Base-by-base conservation (phyloP, 305 asterid species). In the Rubia tinctorum region DNA sequence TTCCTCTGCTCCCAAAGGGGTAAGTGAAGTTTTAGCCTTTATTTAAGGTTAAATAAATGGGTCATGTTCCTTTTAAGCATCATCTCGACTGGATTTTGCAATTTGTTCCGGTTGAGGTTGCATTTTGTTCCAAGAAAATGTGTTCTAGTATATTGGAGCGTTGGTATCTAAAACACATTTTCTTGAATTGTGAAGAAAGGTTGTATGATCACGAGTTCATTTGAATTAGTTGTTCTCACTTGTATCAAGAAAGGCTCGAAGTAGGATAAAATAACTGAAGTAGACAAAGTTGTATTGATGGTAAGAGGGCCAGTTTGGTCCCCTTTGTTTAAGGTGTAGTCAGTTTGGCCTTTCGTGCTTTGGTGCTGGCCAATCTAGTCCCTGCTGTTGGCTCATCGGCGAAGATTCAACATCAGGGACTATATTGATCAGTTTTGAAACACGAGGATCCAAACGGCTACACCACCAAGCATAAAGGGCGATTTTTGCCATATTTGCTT, bases 1-100 rank as follows among this genome's bases (percentile, higher is more conserved):
- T 65, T 81, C 94, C 77, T 89, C 94, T 42, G 96, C 88, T 83
- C 87, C 89, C 49, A 74, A 69, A 17, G 82, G 89, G 53, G 97
- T 91, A 69, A 72, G 83, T 64, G 37, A 6, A 18, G 11, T 53
- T 49, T 49, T 49, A 49, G 20, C 20, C 1, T 49, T n/a, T 49
- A 59, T 27, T 42, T 71, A 53, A 15, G 8, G 18, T 22, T 56
- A 27, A 68, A 49, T 49, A 18, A 49, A 14, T 63, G 34, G 45
- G 8, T 55, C 22, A 6, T 69, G 47, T 17, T 47, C 63, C 60
- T 67, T 51, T 17, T 12, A 44, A 68, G 56, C 25, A 40, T 34
- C 40, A 11, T 47, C 55, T 18, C 18, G 27, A 40, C 55, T 39
- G 69, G 69, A 37, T 62, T 0, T 65, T 73, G 53, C 17, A 42